Percentiles rank a stretch among this genome's conserved stretches.
Conservation (phyloP, 2,329 filamentous ascomycete species). For the Fusarium veterinarium region DNA sequence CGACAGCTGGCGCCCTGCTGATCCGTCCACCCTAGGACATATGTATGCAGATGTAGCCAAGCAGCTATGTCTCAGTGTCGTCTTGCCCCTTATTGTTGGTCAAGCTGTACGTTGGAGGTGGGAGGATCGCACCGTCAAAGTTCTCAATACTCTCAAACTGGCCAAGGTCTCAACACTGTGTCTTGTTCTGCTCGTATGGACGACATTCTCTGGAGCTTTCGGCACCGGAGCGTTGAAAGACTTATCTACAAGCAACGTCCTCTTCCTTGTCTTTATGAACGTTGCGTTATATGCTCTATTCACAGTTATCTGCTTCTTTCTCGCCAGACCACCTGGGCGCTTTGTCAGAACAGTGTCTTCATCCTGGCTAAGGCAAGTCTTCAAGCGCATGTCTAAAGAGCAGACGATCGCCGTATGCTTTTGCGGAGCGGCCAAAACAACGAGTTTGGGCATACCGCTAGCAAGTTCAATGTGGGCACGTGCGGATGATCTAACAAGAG, state of each 20-base stretch:
- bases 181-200: constrained; percentile 64
- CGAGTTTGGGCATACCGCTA: constrained; percentile 75
- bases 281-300: constrained; percentile 72
- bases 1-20: constrained; percentile 64
- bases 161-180: constrained; percentile 62
- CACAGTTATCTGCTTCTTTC: constrained; percentile 69
- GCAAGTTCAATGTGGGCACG: constrained; percentile 74
- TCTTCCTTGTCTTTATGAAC: constrained; percentile 76
- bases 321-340: constrained; percentile 55
- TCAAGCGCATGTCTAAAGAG: constrained; percentile 65
- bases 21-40: constrained; percentile 62
- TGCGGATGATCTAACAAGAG: constrained; percentile 63
- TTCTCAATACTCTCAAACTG: constrained; percentile 65
- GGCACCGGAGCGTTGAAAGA: constrained; percentile 69
- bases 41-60: constrained; percentile 76
- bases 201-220: constrained; percentile 75
- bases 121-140: constrained; percentile 63
- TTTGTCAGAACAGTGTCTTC: constrained; percentile 37
- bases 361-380: constrained; percentile 47
- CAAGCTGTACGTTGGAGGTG: constrained; percentile 67
- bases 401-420: constrained; percentile 79
- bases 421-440: constrained; percentile 79
- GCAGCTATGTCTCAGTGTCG: constrained; percentile 74
- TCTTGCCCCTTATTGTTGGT: constrained; percentile 72
- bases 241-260: constrained; percentile 68